Evolutionary conservation across 1,284 basidiomycete species (phyloP), one percentile per base, ranked within the genome.

Genomic region (Tylopilus orsonianus): DNA sequence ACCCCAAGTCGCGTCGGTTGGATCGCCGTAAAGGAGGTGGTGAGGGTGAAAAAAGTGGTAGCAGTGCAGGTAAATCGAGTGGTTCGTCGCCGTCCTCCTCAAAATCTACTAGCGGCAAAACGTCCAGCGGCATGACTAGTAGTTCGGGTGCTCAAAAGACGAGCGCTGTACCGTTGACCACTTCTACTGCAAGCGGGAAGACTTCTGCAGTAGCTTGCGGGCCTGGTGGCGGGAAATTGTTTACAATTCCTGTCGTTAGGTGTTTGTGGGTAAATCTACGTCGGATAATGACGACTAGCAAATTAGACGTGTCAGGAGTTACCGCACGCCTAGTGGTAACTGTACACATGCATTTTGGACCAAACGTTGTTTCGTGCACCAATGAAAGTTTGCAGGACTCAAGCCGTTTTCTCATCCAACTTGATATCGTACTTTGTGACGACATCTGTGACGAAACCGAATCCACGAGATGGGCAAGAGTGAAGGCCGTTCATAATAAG

Each of bases 191-290:
- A 5, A 57, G 26, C 20, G 62, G 61, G 5, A 61, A 56, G 44
- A 43, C 22, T 5, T 60, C 56, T 18, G 67, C 68, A 2, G 56
- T 54, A 14, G 56, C 71, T 0, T 75, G 75, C 47, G 72, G 74
- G 3, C 44, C 39, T 14, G 75, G 76, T 1, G 71, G 69, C 0
- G 70, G 72, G 2, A 55, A 26, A 3, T 20, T 55, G 2, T 43
- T 59, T 2, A 66, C 66, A 0, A 77, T 78, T 23, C 65, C 74
- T 0, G 19, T 58, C 14, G 75, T 4, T 65, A 70, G 45, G 49
- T 58, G 1, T 78, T 78, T 53, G 61, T 72, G 7, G 76, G 76
- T 1, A 65, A 75, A 3, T 49, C 56, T n/a, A n/a, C n/a, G n/a
- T n/a, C n/a, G n/a, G n/a, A n/a, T n/a, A n/a, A n/a, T n/a, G n/a